Evolutionary conservation across 208 protist genomes (phyloP).

Genomic region (Wallacemonas sp.): DNA sequence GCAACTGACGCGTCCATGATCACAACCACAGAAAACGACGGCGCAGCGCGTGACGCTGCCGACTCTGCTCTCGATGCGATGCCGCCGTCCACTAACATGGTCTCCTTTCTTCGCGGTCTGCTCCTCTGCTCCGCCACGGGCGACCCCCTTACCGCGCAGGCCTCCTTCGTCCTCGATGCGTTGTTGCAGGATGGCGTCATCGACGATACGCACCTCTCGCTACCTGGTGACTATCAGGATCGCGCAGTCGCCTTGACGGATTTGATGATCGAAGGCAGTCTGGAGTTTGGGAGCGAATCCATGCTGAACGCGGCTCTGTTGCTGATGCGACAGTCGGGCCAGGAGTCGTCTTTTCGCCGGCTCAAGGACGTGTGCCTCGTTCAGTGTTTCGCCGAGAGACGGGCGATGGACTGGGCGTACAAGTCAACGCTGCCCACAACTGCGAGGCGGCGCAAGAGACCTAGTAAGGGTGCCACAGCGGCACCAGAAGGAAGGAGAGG

Average conservation of each 20-base stretch:
- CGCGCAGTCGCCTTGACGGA: slow-evolving; percentile 18
- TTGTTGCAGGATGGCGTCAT: slow-evolving; percentile 32
- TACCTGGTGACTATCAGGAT: slow-evolving; percentile 36
- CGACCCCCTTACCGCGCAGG: slow-evolving; percentile 38
- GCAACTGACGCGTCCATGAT: neutral
- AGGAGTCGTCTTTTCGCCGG: slow-evolving; percentile 7
- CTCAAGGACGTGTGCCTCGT: slow-evolving; percentile 21
- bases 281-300: slow-evolving; percentile 38
- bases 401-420: slow-evolving; percentile 31
- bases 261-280: slow-evolving; percentile 13
- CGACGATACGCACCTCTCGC: slow-evolving; percentile 16
- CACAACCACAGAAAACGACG: too few species aligned
- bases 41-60: too few species aligned
- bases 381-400: slow-evolving; percentile 13
- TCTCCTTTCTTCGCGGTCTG: slow-evolving; percentile 39
- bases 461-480: neutral
- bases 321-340: slow-evolving; percentile 14
- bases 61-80: too few species aligned
- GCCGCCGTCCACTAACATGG: slow-evolving; percentile 14
- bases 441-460: neutral
- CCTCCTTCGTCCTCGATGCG: slow-evolving; percentile 33
- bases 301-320: slow-evolving; percentile 23
- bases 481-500: too few species aligned
- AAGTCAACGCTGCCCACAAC: slow-evolving; percentile 15
- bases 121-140: slow-evolving; percentile 21